Conservation (phyloP, 371 early-diverging fungal species). For the Homolaphlyctis polyrhiza region DNA sequence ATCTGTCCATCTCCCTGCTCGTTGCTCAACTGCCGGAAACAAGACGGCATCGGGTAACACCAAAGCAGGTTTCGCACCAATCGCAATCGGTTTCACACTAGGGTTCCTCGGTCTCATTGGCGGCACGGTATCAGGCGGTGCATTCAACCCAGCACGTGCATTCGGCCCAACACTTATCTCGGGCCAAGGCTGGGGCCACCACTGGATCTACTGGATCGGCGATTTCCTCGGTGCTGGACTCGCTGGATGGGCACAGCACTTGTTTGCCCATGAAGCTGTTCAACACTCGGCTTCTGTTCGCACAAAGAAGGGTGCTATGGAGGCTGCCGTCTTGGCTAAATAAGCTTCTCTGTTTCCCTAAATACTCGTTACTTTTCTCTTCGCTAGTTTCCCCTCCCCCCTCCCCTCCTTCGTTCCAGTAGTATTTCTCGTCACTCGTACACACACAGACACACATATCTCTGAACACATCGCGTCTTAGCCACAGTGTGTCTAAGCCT, state of each 20-base stretch:
- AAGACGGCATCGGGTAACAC: constrained; percentile 53
- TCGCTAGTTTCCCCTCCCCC: no score
- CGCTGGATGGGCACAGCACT: constrained; percentile 49
- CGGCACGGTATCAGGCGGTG: constrained; percentile 60
- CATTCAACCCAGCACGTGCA: constrained; percentile 68
- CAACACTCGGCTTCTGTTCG: constrained; percentile 18
- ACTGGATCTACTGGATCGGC: constrained; percentile 60
- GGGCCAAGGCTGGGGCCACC: constrained; percentile 45
- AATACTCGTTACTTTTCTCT: no score
- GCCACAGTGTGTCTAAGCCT: no score
- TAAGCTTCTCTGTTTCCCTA: no score
- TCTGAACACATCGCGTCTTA: no score
- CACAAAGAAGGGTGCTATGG: constrained; percentile 19
- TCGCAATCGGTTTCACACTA: constrained; percentile 59
- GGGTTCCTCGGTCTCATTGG: constrained; percentile 66
- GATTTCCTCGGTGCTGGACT: constrained; percentile 60
- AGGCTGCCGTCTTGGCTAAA: not conserved
- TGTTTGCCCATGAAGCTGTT: constrained; percentile 44
- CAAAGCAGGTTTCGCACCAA: constrained; percentile 59
- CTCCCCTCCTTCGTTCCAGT: no score
- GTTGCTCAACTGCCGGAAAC: not conserved
- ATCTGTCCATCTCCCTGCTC: not conserved
- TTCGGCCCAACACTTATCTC: constrained; percentile 56
- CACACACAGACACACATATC: no score
- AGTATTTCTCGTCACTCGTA: no score